Base-by-base conservation (phyloP, 192 early-diverging fungal genomes). In the Glomus cerebriforme region DNA sequence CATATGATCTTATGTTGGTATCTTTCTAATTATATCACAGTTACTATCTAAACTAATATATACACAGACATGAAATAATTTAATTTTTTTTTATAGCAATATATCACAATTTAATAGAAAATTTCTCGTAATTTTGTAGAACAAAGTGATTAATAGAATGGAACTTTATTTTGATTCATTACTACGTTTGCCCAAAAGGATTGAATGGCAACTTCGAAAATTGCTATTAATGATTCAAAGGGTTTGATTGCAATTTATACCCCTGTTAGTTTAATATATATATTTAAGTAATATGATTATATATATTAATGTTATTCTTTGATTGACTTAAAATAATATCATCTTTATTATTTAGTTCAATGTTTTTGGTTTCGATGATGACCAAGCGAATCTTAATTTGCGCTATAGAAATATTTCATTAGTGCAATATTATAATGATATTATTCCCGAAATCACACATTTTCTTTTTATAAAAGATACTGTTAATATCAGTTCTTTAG, bases 391-490 rank as follows among this genome's bases (percentile, higher is more conserved):
- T 60, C 59, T 80, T 19, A 29, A 74, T 37, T 26, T 63, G 47
- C 59, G 65, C 7, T 74, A 75, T 75, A 35, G 39, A 7, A 75
- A 80, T 63, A 80, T 80, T 75, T 5, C 29, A 79, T 32, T 80
- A 15, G 27, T 29, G 26, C 79, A 60, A 34, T 80, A 58, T 58
- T 74, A 75, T 73, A 73, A 80, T 60, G 29, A 77, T 7, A 69
- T n/a, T 29, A 17, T 35, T 43, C 78, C 79, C 8, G 58, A 73
- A 37, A 59, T 80, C 1, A 7, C 58, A 0, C 79, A 80, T 63
- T 74, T 80, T 54, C 47, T 80, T 15, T 80, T 73, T 22, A 73
- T 80, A 19, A 80, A 60, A 24, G 67, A 75, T 45, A 80, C n/a
- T n/a, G n/a, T n/a, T n/a, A n/a, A n/a, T n/a, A n/a, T n/a, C n/a